phyloP scores from a whole-genome alignment of 345 rosid genomes.

The Syzygium grande region DNA sequence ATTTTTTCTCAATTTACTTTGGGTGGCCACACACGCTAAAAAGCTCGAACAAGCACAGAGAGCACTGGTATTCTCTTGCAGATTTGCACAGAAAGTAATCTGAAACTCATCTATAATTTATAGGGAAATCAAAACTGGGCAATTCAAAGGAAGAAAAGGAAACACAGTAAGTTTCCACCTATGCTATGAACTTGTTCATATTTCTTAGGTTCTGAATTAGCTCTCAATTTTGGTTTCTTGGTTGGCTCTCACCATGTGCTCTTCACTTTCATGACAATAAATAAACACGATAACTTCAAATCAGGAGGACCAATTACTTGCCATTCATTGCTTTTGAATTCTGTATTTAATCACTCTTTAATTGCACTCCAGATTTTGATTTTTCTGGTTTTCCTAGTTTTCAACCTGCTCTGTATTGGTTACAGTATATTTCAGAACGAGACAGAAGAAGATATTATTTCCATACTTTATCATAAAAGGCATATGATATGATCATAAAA shows the following conservation, averaged over 20 bases:
- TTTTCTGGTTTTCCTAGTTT: background rate
- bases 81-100: background rate
- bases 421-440: background rate
- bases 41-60: slow-evolving; percentile 22
- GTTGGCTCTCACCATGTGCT: background rate
- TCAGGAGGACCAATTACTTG: background rate
- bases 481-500: background rate
- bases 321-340: background rate
- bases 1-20: slow-evolving; percentile 10
- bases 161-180: background rate
- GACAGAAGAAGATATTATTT: background rate
- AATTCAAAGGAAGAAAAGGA: background rate
- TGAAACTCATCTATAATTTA: background rate
- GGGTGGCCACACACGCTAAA: background rate
- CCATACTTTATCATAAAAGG: background rate
- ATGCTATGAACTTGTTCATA: background rate
- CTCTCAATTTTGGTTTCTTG: background rate
- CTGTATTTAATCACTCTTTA: background rate
- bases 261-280: background rate
- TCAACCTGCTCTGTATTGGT: background rate
- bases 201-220: background rate
- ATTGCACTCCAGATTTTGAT: background rate
- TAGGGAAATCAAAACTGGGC: background rate
- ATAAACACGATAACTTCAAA: background rate
- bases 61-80: background rate